Conservation (phyloP, 202 grass and related monocot genomes). For the Digitaria exilis region DNA sequence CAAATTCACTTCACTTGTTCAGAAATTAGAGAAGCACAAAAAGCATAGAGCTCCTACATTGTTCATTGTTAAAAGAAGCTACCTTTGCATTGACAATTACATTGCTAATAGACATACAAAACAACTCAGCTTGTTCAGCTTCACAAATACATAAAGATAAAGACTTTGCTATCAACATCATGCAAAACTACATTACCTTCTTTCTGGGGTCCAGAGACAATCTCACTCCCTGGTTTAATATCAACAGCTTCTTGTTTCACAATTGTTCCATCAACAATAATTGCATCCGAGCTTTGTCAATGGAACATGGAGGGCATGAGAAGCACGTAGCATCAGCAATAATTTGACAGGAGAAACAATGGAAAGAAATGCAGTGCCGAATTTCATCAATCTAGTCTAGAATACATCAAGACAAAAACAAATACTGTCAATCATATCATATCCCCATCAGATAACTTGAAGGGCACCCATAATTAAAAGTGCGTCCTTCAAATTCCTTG, state of each 20-base stretch:
- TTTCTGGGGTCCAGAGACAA: slow-evolving; percentile 81
- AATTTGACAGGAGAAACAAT: slow-evolving; percentile 5
- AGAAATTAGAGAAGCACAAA: neutral
- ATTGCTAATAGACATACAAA: slow-evolving; percentile 15
- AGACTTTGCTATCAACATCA: neutral
- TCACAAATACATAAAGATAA: slow-evolving; percentile 8
- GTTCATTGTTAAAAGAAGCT: neutral
- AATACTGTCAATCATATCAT: neutral
- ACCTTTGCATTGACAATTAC: neutral
- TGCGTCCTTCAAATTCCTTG: neutral
- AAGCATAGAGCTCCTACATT: neutral
- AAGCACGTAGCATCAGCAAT: slow-evolving; percentile 23
- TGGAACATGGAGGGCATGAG: slow-evolving; percentile 19
- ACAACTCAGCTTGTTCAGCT: neutral
- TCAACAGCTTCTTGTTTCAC: slow-evolving; percentile 69
- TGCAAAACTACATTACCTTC: slow-evolving; percentile 55
- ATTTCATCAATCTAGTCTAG: neutral
- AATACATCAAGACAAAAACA: slow-evolving; percentile 3
- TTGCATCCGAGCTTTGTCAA: slow-evolving; percentile 76
- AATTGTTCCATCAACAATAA: slow-evolving; percentile 79
- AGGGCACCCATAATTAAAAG: neutral
- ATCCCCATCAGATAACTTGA: neutral
- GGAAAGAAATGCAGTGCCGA: neutral
- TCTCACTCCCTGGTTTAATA: slow-evolving; percentile 73
- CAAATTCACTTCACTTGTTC: slow-evolving; percentile 12